Evolutionary conservation across 2,329 filamentous ascomycete genomes (phyloP).

Genomic region (Epicoccum nigrum): DNA sequence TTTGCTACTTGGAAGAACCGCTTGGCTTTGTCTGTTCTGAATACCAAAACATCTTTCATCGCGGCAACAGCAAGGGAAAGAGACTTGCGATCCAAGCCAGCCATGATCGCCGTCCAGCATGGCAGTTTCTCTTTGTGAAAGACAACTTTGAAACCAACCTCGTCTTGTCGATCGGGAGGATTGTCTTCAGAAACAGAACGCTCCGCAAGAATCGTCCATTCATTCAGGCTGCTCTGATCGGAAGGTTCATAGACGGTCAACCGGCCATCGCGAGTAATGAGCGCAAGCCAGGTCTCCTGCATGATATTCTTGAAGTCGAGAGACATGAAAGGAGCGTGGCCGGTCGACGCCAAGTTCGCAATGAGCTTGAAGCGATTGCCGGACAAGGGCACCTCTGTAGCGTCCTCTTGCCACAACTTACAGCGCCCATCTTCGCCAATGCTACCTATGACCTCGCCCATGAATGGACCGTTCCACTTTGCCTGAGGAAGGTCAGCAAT

Average conservation of each 20-base stretch:
- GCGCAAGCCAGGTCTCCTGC: slow-evolving; percentile 81
- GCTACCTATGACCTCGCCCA: slow-evolving; percentile 86
- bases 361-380: slow-evolving; percentile 81
- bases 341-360: slow-evolving; percentile 67
- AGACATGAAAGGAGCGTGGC: slow-evolving; percentile 73
- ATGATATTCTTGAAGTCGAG: slow-evolving; percentile 87
- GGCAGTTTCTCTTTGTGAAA: slow-evolving; percentile 89
- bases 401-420: slow-evolving; percentile 92
- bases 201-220: slow-evolving; percentile 77
- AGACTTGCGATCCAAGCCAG: slow-evolving; percentile 80
- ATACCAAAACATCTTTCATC: slow-evolving; percentile 83
- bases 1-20: slow-evolving; percentile 87
- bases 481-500: slow-evolving; percentile 61
- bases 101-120: slow-evolving; percentile 75
- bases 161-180: slow-evolving; percentile 75
- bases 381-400: slow-evolving; percentile 72
- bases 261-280: slow-evolving; percentile 81
- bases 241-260: slow-evolving; percentile 84
- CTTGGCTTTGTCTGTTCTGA: slow-evolving; percentile 74
- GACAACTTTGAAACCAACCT: slow-evolving; percentile 82
- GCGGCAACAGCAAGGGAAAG: slow-evolving; percentile 83
- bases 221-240: slow-evolving; percentile 77
- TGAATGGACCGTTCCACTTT: slow-evolving; percentile 90
- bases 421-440: slow-evolving; percentile 89
- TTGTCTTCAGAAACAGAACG: slow-evolving; percentile 71